These are phyloP conservation scores for Oehlia diaphana DNA, from an alignment of 192 early-diverging fungal genomes.

Conservation along the genomic window DNA sequence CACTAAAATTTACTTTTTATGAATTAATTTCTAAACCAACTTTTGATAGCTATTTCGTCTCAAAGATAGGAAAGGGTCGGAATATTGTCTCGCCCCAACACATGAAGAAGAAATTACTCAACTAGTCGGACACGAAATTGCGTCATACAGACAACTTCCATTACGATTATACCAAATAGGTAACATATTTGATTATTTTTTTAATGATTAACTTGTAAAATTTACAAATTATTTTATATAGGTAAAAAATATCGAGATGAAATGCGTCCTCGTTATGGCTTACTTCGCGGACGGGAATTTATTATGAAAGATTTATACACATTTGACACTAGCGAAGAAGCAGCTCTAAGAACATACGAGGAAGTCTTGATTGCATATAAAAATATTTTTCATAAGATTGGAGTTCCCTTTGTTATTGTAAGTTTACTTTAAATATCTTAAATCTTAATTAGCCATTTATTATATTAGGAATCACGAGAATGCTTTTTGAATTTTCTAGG, in stretches of 20 bases:
- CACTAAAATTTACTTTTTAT: neutral
- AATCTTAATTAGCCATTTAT: neutral
- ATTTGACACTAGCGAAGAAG: constrained; percentile 71
- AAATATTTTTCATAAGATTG: constrained; percentile 73
- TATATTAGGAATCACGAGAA: neutral
- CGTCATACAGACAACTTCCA: constrained; percentile 74
- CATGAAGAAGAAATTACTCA: constrained; percentile 91
- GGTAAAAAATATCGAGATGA: constrained; percentile 86
- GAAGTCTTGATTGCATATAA: constrained; percentile 74
- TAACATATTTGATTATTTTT: neutral
- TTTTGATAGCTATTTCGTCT: constrained; percentile 67
- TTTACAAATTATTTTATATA: neutral
- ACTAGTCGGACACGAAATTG: constrained; percentile 65
- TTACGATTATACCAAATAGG: constrained; percentile 87
- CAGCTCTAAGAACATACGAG: constrained; percentile 75
- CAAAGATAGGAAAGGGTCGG: constrained; percentile 72
- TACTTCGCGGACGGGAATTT: constrained; percentile 87
- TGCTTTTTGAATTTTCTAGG: constrained; percentile 8
- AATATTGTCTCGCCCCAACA: constrained; percentile 78
- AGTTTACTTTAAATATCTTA: constrained; percentile 25
- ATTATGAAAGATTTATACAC: constrained; percentile 97
- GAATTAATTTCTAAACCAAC: too few relatives aligned
- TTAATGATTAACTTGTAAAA: neutral
- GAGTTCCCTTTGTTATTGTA: constrained; percentile 75
- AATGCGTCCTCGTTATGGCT: constrained; percentile 75